Evolutionary conservation across 2,329 filamentous ascomycete species (phyloP), one percentile per base, ranked within the genome.

Genomic region (Cladosporium sp.): DNA sequence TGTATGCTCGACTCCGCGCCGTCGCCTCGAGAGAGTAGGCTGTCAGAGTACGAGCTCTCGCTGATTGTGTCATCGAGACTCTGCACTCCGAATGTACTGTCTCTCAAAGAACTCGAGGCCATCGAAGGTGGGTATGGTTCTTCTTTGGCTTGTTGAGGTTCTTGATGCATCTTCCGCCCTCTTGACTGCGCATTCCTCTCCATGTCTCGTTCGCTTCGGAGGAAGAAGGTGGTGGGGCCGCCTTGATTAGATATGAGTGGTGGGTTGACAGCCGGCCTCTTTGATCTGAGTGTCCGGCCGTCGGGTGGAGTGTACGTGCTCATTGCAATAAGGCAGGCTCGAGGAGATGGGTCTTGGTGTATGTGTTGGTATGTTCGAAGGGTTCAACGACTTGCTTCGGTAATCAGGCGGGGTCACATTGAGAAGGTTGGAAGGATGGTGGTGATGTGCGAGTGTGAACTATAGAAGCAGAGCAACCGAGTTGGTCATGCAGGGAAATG

Each of bases 201-300:
- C 57, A 76, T 64, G 46, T 77, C 73, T 51, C 72, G 69, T 58
- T 76, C 77, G 55, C 75, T 78, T 53, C 75, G 71, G 54, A 84
- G 69, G 64, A 83, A 82, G 71, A 83, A 83, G 45, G 77, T 78
- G 43, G 77, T 77, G 36, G 78, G 78, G 53, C 69, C 68, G 50
- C 63, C 59, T 59, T 65, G 63, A 25, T 53, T 51, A 25, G 42
- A 42, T 3, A 35, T 36, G 18, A 53, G 39, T 4, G 54, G 54
- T 13, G 43, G 30, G 19, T 48, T 43, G n/a, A 45, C 45, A 16
- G 46, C 43, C 7, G 49, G 29, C 42, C 52, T 59, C 54, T 59
- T 61, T 19, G 43, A 49, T 52, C 57, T 57, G 39, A 59, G 43
- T 16, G 52, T 55, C n/a, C 53, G 50, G n/a, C 16, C 18, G 25